phyloP scores from a whole-genome alignment of 2,329 filamentous ascomycete genomes.

The Penicillium sp. region DNA sequence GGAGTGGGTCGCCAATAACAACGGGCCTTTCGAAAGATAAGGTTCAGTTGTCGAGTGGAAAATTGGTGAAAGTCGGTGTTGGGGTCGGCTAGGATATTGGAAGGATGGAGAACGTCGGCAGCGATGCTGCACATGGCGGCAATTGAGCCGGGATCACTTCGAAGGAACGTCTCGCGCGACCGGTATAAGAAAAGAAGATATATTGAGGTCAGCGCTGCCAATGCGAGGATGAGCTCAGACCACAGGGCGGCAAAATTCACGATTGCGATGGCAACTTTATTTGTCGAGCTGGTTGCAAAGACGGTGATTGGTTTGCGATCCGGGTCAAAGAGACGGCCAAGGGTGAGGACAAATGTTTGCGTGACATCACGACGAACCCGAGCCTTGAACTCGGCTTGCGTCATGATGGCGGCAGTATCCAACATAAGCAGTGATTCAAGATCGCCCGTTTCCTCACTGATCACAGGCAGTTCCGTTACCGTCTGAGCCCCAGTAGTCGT shows the following conservation, averaged over 20 bases:
- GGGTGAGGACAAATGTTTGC: slow-evolving; percentile 32
- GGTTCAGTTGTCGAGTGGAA: slow-evolving; percentile 34
- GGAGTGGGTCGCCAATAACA: slow-evolving; percentile 31
- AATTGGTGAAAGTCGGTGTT: slow-evolving; percentile 33
- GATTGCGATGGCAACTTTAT: slow-evolving; percentile 31
- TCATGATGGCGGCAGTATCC: slow-evolving; percentile 32
- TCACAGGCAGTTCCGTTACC: slow-evolving; percentile 32
- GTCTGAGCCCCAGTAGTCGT: slow-evolving; percentile 26
- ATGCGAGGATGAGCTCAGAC: slow-evolving; percentile 31
- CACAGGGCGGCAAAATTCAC: slow-evolving; percentile 30
- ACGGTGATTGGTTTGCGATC: slow-evolving; percentile 22
- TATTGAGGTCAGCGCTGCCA: slow-evolving; percentile 24
- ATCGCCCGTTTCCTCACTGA: slow-evolving; percentile 34
- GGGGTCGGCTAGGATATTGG: slow-evolving; percentile 30
- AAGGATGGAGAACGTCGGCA: slow-evolving; percentile 30
- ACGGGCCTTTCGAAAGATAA: slow-evolving; percentile 29
- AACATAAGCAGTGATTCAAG: slow-evolving; percentile 30
- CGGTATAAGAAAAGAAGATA: slow-evolving; percentile 31
- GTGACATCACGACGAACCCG: slow-evolving; percentile 31
- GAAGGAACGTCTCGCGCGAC: slow-evolving; percentile 30
- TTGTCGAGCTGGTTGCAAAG: slow-evolving; percentile 22
- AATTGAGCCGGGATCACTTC: slow-evolving; percentile 35
- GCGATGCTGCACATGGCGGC: slow-evolving; percentile 38
- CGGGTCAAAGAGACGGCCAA: slow-evolving; percentile 34
- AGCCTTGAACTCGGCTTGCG: slow-evolving; percentile 23